phyloP scores from a whole-genome alignment of 176 grass and related monocot species.

The Avena sativa region DNA sequence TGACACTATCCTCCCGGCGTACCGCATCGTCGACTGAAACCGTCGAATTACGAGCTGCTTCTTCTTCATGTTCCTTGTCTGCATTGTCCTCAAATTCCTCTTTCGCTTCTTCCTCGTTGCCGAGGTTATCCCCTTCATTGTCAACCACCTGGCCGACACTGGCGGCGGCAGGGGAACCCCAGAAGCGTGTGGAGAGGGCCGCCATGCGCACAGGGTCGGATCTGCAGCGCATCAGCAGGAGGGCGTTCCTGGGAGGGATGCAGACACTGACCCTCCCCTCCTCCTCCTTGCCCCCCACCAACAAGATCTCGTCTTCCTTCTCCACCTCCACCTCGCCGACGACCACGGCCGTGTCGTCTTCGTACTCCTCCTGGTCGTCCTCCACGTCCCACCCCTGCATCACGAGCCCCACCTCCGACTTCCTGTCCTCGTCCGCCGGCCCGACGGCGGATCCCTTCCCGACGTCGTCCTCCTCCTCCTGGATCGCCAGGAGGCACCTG shows the following conservation, averaged over 20 bases:
- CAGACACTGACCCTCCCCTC: slow-evolving; percentile 86
- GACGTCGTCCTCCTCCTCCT: slow-evolving; percentile 50
- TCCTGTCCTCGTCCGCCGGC: slow-evolving; percentile 52
- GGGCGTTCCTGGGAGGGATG: slow-evolving; percentile 87
- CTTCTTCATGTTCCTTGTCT: slow-evolving; percentile 29
- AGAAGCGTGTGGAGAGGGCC: slow-evolving; percentile 67
- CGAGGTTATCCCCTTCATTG: slow-evolving; percentile 21
- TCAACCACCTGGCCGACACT: slow-evolving; percentile 52
- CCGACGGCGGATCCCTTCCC: slow-evolving; percentile 52
- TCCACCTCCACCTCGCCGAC: slow-evolving; percentile 65
- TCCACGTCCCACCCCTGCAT: slow-evolving; percentile 62
- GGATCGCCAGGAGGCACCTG: slow-evolving; percentile 74
- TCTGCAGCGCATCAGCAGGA: slow-evolving; percentile 93
- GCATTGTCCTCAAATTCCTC: not conserved
- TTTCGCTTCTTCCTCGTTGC: slow-evolving; percentile 14
- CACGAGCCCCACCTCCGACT: slow-evolving; percentile 50
- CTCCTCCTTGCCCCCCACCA: slow-evolving; percentile 66
- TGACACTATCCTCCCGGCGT: not conserved
- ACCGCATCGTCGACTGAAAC: slow-evolving; percentile 36
- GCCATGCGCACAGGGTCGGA: slow-evolving; percentile 97
- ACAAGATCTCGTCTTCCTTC: slow-evolving; percentile 79
- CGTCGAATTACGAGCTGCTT: slow-evolving; percentile 31
- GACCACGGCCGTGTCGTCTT: slow-evolving; percentile 45
- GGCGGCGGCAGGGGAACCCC: slow-evolving; percentile 76
- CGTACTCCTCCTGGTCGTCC: slow-evolving; percentile 41